These are phyloP conservation scores for Polytolypa hystricis DNA, from an alignment of 2,329 filamentous ascomycete species.

Conservation along the genomic window DNA sequence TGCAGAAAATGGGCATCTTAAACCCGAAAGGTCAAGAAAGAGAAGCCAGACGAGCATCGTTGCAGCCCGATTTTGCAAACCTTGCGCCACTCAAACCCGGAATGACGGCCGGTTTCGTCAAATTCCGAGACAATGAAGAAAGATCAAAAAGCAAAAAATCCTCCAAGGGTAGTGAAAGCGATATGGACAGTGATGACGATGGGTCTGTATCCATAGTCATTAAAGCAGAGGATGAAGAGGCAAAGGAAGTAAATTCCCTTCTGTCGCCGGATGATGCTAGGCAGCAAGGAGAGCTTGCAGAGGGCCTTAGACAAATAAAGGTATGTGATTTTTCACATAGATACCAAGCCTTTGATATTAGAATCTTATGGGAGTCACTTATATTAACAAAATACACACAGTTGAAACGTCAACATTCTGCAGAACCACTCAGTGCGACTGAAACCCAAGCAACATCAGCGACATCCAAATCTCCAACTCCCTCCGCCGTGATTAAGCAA, in stretches of 20 bases:
- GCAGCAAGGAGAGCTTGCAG: constrained; percentile 50
- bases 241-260: constrained; percentile 35
- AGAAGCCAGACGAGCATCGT: constrained; percentile 65
- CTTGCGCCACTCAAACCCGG: constrained; percentile 72
- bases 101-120: constrained; percentile 82
- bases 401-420: constrained; percentile 57
- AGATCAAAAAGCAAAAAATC: constrained; percentile 48
- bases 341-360: neutral
- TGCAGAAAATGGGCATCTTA: constrained; percentile 91
- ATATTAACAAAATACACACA: constrained; percentile 20
- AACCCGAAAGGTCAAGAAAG: constrained; percentile 54
- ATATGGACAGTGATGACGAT: constrained; percentile 64
- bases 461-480: constrained; percentile 33
- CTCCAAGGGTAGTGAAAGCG: constrained; percentile 43
- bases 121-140: constrained; percentile 63
- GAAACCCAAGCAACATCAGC: constrained; percentile 24
- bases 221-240: constrained; percentile 52
- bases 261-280: constrained; percentile 52
- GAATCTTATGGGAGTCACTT: neutral
- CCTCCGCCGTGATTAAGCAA: constrained; percentile 20
- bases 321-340: constrained; percentile 28
- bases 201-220: constrained; percentile 50
- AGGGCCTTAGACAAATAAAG: constrained; percentile 56
- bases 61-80: constrained; percentile 73
- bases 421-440: constrained; percentile 39